These are phyloP conservation scores for Debaryomyces tyrocola DNA, from an alignment of 805 yeast species.

Conservation along the genomic window DNA sequence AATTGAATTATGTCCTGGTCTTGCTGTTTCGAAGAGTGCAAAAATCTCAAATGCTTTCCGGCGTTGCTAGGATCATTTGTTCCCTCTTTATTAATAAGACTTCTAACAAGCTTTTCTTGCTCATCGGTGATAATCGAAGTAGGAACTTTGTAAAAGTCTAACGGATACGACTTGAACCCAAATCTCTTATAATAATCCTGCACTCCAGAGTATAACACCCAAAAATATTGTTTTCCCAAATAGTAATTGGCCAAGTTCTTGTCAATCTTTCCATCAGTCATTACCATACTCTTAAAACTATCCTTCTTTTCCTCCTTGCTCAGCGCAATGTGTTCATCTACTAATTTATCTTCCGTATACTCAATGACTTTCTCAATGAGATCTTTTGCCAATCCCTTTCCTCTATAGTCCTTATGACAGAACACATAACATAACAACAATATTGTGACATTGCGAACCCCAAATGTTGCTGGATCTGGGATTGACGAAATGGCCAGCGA, in stretches of 20 bases:
- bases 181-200: slow-evolving; percentile 64
- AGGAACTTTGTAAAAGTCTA: slow-evolving; percentile 36
- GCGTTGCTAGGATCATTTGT: neutral
- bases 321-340: slow-evolving; percentile 21
- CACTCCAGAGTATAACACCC: slow-evolving; percentile 69
- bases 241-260: slow-evolving; percentile 30
- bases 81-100: slow-evolving; percentile 13
- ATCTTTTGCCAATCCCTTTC: slow-evolving; percentile 27
- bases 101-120: slow-evolving; percentile 19
- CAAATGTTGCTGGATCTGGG: slow-evolving; percentile 32
- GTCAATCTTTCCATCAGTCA: slow-evolving; percentile 27
- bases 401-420: slow-evolving; percentile 24
- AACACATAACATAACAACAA: slow-evolving; percentile 28
- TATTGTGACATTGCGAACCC: slow-evolving; percentile 30
- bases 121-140: slow-evolving; percentile 12
- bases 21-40: slow-evolving; percentile 18
- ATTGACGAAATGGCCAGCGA: slow-evolving; percentile 22
- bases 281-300: slow-evolving; percentile 33
- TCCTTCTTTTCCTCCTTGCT: slow-evolving; percentile 24
- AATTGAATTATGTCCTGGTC: slow-evolving; percentile 31
- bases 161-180: slow-evolving; percentile 50
- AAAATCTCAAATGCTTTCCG: slow-evolving; percentile 31
- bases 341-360: slow-evolving; percentile 29
- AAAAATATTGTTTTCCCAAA: slow-evolving; percentile 35
- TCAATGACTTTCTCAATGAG: slow-evolving; percentile 28